These are phyloP conservation scores for Jatropha curcas DNA, from an alignment of 345 rosid genomes.

Conservation along the genomic window DNA sequence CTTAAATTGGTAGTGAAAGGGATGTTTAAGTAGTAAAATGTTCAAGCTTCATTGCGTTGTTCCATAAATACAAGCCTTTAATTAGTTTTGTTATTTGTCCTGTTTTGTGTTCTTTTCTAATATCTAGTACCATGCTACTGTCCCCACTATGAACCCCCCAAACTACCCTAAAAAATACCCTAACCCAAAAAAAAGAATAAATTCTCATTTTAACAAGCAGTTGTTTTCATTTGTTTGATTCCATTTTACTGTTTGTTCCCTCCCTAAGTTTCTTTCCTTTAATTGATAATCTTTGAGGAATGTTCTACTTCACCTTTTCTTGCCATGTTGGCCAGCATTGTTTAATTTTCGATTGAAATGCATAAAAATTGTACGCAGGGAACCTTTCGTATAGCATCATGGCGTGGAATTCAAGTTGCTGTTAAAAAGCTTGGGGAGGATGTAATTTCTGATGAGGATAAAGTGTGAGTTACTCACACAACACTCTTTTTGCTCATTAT, in stretches of 20 bases:
- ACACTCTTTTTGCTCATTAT: not conserved
- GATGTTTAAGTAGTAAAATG: not conserved
- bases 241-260: too few relatives aligned
- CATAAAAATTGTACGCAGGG: constrained; percentile 52
- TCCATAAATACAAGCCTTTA: not conserved
- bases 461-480: constrained; percentile 62
- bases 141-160: too few relatives aligned
- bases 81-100: not conserved
- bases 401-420: constrained; percentile 97
- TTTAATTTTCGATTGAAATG: constrained; percentile 11
- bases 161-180: too few relatives aligned
- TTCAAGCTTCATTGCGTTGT: not conserved
- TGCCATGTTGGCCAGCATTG: not conserved
- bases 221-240: not conserved
- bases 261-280: too few relatives aligned
- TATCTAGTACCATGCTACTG: too few relatives aligned
- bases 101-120: not conserved
- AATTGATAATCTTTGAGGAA: too few relatives aligned
- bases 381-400: constrained; percentile 69
- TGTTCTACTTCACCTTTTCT: not conserved
- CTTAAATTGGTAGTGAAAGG: not conserved
- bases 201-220: not conserved
- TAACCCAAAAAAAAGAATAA: too few relatives aligned
- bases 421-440: constrained; percentile 83
- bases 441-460: constrained; percentile 65